Conservation (phyloP, 805 yeast species). For the Maudiozyma saulgeensis region DNA sequence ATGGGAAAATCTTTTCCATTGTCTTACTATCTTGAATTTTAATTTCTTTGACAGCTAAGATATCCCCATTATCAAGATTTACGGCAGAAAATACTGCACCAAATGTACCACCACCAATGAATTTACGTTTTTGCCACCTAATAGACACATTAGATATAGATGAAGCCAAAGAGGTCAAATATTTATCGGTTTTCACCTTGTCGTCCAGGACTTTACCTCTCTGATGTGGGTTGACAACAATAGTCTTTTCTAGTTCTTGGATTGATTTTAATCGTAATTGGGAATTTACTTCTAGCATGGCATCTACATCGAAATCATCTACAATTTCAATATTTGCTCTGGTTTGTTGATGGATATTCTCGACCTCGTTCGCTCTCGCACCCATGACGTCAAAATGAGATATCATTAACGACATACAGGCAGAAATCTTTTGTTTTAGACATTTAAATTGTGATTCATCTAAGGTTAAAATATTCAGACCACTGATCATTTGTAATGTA, state of each 20-base stretch:
- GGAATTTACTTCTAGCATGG: constrained; percentile 47
- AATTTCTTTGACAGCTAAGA: constrained; percentile 95
- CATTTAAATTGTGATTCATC: constrained; percentile 65
- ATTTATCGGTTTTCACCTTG: constrained; percentile 78
- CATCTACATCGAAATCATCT: constrained; percentile 45
- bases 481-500: constrained; percentile 89
- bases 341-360: constrained; percentile 29
- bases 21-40: constrained; percentile 82
- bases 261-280: constrained; percentile 62
- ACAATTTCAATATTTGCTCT: constrained; percentile 28
- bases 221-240: constrained; percentile 35
- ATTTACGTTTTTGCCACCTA: constrained; percentile 94
- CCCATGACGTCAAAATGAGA: constrained; percentile 98
- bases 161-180: constrained; percentile 76
- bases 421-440: constrained; percentile 76
- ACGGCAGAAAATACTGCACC: constrained; percentile 91
- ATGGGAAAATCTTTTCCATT: constrained; percentile 73
- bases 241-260: constrained; percentile 47
- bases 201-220: constrained; percentile 89
- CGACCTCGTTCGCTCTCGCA: constrained; percentile 67
- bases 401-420: constrained; percentile 85
- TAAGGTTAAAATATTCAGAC: constrained; percentile 76
- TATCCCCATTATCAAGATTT: constrained; percentile 88
- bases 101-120: constrained; percentile 91
- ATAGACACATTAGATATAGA: constrained; percentile 83